A percentile compares a stretch with the other conserved stretches of the same genome.
phyloP scores from a whole-genome alignment of 768 basidiomycete genomes.

The Boletus coccyginus region DNA sequence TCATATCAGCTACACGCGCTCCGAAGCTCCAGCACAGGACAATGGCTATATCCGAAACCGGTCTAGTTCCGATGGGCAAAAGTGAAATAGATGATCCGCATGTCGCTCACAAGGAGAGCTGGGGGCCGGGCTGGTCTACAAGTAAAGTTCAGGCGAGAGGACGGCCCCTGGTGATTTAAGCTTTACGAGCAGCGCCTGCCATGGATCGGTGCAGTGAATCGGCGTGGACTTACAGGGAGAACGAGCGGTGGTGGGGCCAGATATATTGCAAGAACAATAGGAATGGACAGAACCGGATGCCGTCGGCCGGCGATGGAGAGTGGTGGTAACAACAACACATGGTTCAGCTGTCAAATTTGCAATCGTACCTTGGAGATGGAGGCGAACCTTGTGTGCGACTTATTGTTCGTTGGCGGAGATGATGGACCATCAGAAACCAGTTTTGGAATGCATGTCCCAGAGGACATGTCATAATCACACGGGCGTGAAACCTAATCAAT shows the following conservation, averaged over 20 bases:
- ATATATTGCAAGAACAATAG: constrained; percentile 28
- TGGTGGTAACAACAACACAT: constrained; percentile 20
- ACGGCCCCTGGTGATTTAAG: constrained; percentile 3
- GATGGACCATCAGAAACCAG: constrained; percentile 6
- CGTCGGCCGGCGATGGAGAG: constrained; percentile 1
- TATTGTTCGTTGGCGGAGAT: constrained; percentile 28
- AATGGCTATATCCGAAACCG: constrained; percentile 37
- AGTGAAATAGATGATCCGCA: constrained; percentile 18
- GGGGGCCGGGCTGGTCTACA: neutral
- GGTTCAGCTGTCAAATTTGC: constrained; percentile 13
- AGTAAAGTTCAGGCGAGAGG: constrained; percentile 10
- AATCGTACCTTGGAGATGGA: constrained; percentile 30
- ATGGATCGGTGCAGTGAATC: neutral
- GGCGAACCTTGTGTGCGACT: constrained; percentile 26
- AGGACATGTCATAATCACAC: constrained; percentile 1
- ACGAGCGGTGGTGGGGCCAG: constrained; percentile 5
- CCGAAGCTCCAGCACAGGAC: constrained; percentile 23
- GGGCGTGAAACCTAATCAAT: constrained; percentile 20
- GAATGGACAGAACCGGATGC: constrained; percentile 15
- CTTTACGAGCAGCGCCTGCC: constrained; percentile 1
- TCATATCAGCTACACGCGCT: constrained; percentile 19
- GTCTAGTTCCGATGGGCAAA: constrained; percentile 28
- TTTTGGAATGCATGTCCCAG: constrained; percentile 11
- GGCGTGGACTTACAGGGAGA: constrained; percentile 13
- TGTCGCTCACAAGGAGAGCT: constrained; percentile 13